Percentiles rank a stretch among this genome's conserved stretches.
These are phyloP conservation scores for Zea luxurians DNA, from an alignment of 176 grass and related monocot species.

Conservation along the genomic window DNA sequence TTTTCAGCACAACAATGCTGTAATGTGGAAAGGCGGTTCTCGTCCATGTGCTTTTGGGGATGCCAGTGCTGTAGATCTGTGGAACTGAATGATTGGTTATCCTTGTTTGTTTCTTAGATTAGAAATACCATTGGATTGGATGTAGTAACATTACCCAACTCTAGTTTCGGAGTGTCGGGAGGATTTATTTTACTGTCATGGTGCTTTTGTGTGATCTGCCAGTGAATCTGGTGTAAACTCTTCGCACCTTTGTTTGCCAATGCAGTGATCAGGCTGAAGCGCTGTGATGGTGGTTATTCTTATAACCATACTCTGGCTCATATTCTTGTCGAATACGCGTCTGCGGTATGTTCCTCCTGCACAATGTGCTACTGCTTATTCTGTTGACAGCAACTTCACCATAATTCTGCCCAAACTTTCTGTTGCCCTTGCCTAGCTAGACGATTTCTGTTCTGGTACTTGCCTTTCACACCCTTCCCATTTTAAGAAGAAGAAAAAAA, in stretches of 20 bases:
- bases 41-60: not conserved
- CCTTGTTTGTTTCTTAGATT: not conserved
- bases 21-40: not conserved
- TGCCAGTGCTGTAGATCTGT: not conserved
- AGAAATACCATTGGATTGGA: not conserved
- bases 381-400: not conserved
- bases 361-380: conserved; percentile 5
- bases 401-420: not conserved
- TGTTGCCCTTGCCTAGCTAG: not conserved
- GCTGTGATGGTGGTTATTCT: conserved; percentile 32
- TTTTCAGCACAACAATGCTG: not conserved
- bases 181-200: not conserved
- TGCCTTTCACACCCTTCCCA: not conserved
- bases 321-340: conserved; percentile 82
- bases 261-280: conserved; percentile 43
- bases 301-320: conserved; percentile 75
- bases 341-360: conserved; percentile 59
- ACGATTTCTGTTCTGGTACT: not conserved
- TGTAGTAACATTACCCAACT: not conserved
- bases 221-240: not conserved
- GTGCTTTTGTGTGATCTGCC: not conserved
- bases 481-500: no score
- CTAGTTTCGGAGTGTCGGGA: not conserved
- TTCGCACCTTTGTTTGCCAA: not conserved
- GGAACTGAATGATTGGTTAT: not conserved